These are phyloP conservation scores for Prunus dulcis DNA, from an alignment of 306 rosid species.

Conservation along the genomic window DNA sequence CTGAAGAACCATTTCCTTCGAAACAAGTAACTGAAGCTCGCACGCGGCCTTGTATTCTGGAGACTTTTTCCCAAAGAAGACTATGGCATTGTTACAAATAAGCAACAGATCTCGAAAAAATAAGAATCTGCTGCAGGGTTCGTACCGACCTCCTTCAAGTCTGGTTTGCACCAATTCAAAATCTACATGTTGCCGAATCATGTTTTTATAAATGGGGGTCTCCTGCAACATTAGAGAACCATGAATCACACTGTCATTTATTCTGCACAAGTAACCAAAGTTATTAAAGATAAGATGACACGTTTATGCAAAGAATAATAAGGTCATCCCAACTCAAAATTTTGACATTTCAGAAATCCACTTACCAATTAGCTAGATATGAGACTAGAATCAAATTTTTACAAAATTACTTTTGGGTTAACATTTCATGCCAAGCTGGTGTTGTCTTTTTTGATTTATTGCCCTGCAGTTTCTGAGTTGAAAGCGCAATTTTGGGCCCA, in stretches of 20 bases:
- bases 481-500: background rate
- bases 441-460: too few relatives aligned
- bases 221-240: constrained; percentile 21
- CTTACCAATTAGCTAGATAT: too few relatives aligned
- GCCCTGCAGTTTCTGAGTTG: background rate
- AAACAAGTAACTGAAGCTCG: constrained; percentile 24
- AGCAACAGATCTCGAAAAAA: constrained; percentile 30
- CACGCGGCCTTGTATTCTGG: constrained; percentile 17
- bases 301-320: background rate
- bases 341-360: background rate
- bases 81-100: constrained; percentile 20
- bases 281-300: background rate
- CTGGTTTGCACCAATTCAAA: constrained; percentile 24
- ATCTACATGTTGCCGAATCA: constrained; percentile 25
- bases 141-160: constrained; percentile 29
- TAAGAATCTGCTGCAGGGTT: constrained; percentile 7
- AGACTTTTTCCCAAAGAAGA: constrained; percentile 16
- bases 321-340: background rate
- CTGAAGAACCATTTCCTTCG: constrained; percentile 14
- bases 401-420: too few relatives aligned
- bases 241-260: background rate
- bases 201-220: background rate
- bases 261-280: background rate
- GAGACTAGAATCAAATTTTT: too few relatives aligned
- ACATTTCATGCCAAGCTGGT: too few relatives aligned